Conservation (phyloP, 1,284 basidiomycete species). For the Tetrapyrgos nigripes region DNA sequence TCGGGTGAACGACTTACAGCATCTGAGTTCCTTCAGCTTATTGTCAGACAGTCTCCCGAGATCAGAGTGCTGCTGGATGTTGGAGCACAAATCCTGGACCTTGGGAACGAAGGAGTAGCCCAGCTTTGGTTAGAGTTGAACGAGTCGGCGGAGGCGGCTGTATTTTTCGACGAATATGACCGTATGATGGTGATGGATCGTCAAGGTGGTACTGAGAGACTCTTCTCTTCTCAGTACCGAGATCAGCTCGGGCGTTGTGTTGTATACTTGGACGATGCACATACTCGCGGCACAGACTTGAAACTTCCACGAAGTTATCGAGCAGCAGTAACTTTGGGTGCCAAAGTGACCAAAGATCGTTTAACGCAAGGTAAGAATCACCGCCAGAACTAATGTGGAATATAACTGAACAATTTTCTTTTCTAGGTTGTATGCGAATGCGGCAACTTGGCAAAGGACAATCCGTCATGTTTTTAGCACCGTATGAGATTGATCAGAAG, state of each 20-base stretch:
- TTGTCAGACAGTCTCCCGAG: neutral
- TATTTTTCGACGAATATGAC: constrained; percentile 55
- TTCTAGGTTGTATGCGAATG: constrained; percentile 56
- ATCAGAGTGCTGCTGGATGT: constrained; percentile 54
- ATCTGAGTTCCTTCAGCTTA: neutral
- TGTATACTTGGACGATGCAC: constrained; percentile 63
- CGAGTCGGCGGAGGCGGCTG: constrained; percentile 41
- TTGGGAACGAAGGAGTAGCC: constrained; percentile 48
- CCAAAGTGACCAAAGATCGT: constrained; percentile 60
- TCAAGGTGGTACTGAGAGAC: constrained; percentile 43
- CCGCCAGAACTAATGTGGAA: constrained; percentile 47
- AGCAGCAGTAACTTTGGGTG: constrained; percentile 60
- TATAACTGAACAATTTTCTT: neutral
- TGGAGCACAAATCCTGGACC: constrained; percentile 61
- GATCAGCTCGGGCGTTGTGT: constrained; percentile 52
- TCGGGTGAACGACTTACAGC: constrained; percentile 3
- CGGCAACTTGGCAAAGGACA: constrained; percentile 56
- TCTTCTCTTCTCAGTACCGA: constrained; percentile 50
- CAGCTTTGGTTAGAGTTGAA: constrained; percentile 43
- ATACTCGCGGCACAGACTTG: constrained; percentile 63
- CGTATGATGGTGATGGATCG: constrained; percentile 46
- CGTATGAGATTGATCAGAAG: constrained; percentile 47
- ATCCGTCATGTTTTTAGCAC: constrained; percentile 56
- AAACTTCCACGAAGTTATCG: constrained; percentile 50
- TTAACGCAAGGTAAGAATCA: constrained; percentile 54